Percentiles rank a stretch among this genome's conserved stretches.
Conservation (phyloP, 164 flowering plant genomes). For the Magnolia officinalis region DNA sequence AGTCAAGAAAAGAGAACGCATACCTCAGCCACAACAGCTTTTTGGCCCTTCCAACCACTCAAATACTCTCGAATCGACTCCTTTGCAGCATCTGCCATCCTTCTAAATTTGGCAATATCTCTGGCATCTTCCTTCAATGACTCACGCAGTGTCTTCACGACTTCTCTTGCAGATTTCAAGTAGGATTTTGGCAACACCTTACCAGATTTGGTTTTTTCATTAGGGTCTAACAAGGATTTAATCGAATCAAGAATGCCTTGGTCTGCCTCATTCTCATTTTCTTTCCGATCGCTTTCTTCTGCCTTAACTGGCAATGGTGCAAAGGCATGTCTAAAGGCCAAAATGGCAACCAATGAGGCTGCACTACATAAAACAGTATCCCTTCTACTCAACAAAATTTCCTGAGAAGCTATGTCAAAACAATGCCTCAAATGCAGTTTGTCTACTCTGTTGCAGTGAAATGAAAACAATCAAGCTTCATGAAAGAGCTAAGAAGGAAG, state of each 20-base stretch:
- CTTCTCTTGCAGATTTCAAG: constrained; percentile 87
- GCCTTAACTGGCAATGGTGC: constrained; percentile 41
- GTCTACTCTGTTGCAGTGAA: constrained; percentile 38
- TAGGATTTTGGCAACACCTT: constrained; percentile 89
- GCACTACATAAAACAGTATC: constrained; percentile 19
- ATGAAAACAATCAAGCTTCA: constrained; percentile 13
- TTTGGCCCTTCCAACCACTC: constrained; percentile 70
- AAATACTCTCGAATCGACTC: constrained; percentile 84
- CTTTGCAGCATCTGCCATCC: constrained; percentile 92
- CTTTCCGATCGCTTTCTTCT: constrained; percentile 34
- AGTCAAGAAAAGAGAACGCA: neutral
- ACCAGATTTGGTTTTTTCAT: constrained; percentile 87
- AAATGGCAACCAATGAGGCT: constrained; percentile 30
- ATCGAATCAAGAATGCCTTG: constrained; percentile 60
- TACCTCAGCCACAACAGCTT: constrained; percentile 58
- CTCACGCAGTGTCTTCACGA: constrained; percentile 76
- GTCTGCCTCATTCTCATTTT: constrained; percentile 37
- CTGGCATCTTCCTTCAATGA: constrained; percentile 76
- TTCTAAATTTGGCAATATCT: constrained; percentile 72
- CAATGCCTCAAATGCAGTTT: constrained; percentile 30
- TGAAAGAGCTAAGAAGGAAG: neutral
- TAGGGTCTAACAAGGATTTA: constrained; percentile 73
- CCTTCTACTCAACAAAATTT: constrained; percentile 28
- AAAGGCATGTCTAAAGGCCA: constrained; percentile 27
- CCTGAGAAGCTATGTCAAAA: constrained; percentile 19